phyloP scores from a whole-genome alignment of 805 yeast species.

The Kodamaea kakaduensis region DNA sequence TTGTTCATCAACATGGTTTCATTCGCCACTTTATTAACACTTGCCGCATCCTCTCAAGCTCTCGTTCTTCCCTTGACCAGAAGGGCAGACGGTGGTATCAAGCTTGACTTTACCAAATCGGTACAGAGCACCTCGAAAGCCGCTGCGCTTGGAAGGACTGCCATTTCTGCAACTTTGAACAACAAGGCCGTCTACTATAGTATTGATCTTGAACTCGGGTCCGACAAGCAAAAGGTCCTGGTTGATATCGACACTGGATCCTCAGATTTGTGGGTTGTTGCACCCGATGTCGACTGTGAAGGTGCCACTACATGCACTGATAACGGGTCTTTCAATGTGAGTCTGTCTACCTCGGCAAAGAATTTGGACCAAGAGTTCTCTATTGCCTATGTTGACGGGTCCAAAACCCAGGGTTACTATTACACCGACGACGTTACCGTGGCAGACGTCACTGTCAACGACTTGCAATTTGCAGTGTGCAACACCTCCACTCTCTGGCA shows the following conservation, averaged over 20 bases:
- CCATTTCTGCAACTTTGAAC: no score
- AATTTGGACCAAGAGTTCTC: slow-evolving; percentile 2
- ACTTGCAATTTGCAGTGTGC: slow-evolving; percentile 9
- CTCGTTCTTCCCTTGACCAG: neutral
- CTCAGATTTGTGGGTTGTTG: slow-evolving; percentile 9
- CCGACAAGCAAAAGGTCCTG: slow-evolving; percentile 9
- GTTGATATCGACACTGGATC: slow-evolving; percentile 16
- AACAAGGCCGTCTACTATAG: neutral
- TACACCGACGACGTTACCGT: slow-evolving; percentile 7
- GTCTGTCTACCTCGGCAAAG: slow-evolving; percentile 10
- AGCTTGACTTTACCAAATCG: slow-evolving; percentile 3
- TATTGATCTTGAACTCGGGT: slow-evolving; percentile 8
- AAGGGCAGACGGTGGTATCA: slow-evolving; percentile 3
- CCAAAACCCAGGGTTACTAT: slow-evolving; percentile 7
- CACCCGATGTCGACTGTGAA: neutral
- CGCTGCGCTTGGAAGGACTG: no score
- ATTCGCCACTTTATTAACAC: neutral
- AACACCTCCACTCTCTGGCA: slow-evolving; percentile 24
- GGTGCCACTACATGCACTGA: slow-evolving; percentile 4
- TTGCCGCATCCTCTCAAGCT: neutral
- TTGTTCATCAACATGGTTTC: no score
- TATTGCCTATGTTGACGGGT: slow-evolving; percentile 7
- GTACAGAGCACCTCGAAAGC: no score
- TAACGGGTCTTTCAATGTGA: slow-evolving; percentile 11
- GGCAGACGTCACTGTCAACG: slow-evolving; percentile 5